Base-by-base conservation (phyloP, 257 asterid species). In the Solanum bulbocastanum region DNA sequence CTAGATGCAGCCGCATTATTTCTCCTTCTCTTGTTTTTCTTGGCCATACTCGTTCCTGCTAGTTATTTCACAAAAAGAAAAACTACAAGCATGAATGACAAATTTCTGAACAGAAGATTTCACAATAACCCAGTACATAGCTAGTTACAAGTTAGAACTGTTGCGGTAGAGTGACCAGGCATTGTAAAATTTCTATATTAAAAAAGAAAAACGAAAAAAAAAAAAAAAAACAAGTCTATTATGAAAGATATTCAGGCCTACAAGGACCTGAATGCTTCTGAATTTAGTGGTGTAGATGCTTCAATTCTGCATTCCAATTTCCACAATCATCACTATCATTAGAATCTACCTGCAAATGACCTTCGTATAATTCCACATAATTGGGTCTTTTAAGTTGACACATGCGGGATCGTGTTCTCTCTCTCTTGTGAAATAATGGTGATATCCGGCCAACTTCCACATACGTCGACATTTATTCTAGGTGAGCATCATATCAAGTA, bases 11-110 rank as follows among this genome's bases (percentile, higher is more conserved):
- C 87, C 40, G 87, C 87, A 79, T 20, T 22, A 76, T 35, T 82
- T 49, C 84, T 76, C 86, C 86, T 91, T 46, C 18, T 72, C 90
- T 88, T 78, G 36, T 89, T 90, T 78, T 81, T 90, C 86, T 85
- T 86, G 20, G 91, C 90, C 95, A 96, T 94, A 74, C 58, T 86
- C 86, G 84, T 84, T 88, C 86, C 76, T 58, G 90, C 90, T 73
- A 49, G 88, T 65, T 6, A 76, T 71, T 35, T 49, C 30, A 32
- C 12, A 30, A n/a, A 74, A 73, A 73, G 13, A 74, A 49, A 49
- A 49, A 49, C 44, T 46, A 46, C 33, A 82, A 82, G 30, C 85
- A 82, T 49, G 85, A 82, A 49, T 5, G 18, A 46, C 18, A 30
- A 82, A 49, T 49, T 49, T 66, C 69, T 49, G 69, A 82, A 49